Evolutionary conservation across 352 stramenopile genomes (phyloP), one percentile per base, ranked within the genome.

Genomic region (Globisporangium echinulatum): DNA sequence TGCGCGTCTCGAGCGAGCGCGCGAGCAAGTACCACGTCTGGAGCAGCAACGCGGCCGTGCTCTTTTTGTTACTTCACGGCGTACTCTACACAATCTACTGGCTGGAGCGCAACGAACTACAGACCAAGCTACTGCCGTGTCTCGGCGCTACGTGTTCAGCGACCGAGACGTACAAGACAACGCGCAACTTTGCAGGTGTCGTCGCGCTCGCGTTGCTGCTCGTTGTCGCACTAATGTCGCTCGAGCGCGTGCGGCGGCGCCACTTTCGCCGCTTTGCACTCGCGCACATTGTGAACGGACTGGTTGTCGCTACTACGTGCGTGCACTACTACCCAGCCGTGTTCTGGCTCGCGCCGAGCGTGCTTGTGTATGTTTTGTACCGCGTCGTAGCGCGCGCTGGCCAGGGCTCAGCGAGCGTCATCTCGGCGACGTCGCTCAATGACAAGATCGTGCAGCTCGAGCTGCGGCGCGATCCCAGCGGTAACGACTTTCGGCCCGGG

Each of bases 271-370:
- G 63, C 37, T 92, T 92, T 63, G 70, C 76, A 19, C 14, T 72
- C 36, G 66, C 85, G 19, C 82, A 90, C 57, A 73, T 62, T 11
- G 58, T 90, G 0, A 87, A 71, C 54, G 69, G 67, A 8, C 38
- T 80, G 10, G 75, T 86, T 33, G 63, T 90, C 36, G 47, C 72
- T 1, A 70, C 75, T 19, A 77, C 76, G 11, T 74, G 63, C n/a
- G 25, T 90, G 42, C 82, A 90, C 59, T 90, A 92, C 66, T 88
- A 89, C 60, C 67, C 78, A 5, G 59, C 77, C 3, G 70, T 62
- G 7, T 85, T 78, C 53, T 92, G 82, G 82, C 62, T 90, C 42
- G 52, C 77, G 2, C 75, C 78, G 3, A 62, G 70, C 9, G 59
- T 88, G 54, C 46, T 89, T 14, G 53, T 78, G 17, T 89, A 88